These are phyloP conservation scores for Penicillium egyptiacum DNA, from an alignment of 495 filamentous ascomycete genomes.

Conservation along the genomic window DNA sequence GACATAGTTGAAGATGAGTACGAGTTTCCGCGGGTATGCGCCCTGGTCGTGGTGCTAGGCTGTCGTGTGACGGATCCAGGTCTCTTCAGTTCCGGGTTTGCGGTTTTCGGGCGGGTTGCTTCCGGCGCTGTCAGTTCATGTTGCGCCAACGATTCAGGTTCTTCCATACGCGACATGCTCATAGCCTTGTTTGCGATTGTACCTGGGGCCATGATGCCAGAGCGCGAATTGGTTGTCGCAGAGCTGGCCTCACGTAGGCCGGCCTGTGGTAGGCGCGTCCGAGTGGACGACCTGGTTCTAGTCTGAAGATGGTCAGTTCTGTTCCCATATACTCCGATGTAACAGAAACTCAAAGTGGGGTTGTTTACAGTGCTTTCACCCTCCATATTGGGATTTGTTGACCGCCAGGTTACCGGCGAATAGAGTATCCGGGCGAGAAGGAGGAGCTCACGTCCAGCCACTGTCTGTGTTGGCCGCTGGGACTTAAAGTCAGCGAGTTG, in stretches of 20 bases:
- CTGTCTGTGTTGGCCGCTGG: constrained; percentile 15
- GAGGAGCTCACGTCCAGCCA: constrained; percentile 30
- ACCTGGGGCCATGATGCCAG: constrained; percentile 51
- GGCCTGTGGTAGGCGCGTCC: constrained; percentile 38
- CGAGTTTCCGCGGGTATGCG: constrained; percentile 43
- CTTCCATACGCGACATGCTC: constrained; percentile 36
- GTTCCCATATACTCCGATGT: not conserved
- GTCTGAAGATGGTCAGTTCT: constrained; percentile 13
- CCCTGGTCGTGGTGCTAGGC: constrained; percentile 39
- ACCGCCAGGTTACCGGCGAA: constrained; percentile 31
- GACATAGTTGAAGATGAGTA: constrained; percentile 46
- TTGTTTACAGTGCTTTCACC: constrained; percentile 38
- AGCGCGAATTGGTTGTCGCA: constrained; percentile 68
- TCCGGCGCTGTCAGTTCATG: constrained; percentile 48
- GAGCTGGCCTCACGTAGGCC: constrained; percentile 58
- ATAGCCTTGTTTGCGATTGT: constrained; percentile 39
- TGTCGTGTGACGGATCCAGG: constrained; percentile 33
- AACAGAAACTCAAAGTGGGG: constrained; percentile 6
- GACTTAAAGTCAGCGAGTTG: not conserved
- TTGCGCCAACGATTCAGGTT: not conserved
- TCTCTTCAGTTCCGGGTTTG: constrained; percentile 44
- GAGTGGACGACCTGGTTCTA: constrained; percentile 31
- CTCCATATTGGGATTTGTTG: constrained; percentile 34
- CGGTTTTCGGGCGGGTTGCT: constrained; percentile 56
- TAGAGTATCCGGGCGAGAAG: constrained; percentile 30